Conservation (phyloP, 345 rosid genomes). For the Cardamine chenopodiifolia region DNA sequence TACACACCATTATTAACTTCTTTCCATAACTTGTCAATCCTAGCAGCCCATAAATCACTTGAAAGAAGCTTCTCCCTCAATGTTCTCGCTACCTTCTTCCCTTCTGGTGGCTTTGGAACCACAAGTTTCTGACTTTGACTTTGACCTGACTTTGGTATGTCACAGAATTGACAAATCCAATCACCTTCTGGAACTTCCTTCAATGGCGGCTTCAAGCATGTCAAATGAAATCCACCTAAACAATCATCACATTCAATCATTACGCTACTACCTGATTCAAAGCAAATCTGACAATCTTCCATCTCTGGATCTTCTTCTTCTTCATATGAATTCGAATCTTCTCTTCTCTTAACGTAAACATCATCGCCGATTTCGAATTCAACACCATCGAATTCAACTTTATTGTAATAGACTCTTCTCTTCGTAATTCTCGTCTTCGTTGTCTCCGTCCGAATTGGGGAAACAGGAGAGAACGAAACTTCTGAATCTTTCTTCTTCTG, state of each 20-base stretch:
- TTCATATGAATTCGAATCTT: conserved; percentile 60
- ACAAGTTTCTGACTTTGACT: conserved; percentile 36
- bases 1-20: conserved; percentile 64
- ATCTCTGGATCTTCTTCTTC: conserved; percentile 64
- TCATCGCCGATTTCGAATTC: conserved; percentile 78
- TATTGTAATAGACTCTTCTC: conserved; percentile 70
- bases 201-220: conserved; percentile 80
- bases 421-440: conserved; percentile 32
- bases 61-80: conserved; percentile 90
- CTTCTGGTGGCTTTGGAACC: conserved; percentile 59
- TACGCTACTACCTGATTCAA: conserved; percentile 55
- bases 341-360: conserved; percentile 87
- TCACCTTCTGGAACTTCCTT: conserved; percentile 83
- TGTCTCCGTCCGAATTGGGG: conserved; percentile 57
- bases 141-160: conserved; percentile 56
- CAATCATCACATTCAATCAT: conserved; percentile 96
- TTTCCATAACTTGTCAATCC: conserved; percentile 82
- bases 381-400: conserved; percentile 68
- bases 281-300: conserved; percentile 87
- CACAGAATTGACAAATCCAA: conserved; percentile 82
- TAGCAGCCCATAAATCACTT: conserved; percentile 82
- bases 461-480: conserved; percentile 52
- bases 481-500: conserved; percentile 26
- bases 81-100: conserved; percentile 69
- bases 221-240: conserved; percentile 89